phyloP scores from a whole-genome alignment of 139 green algal genomes.

The Dunaliella primolecta region DNA sequence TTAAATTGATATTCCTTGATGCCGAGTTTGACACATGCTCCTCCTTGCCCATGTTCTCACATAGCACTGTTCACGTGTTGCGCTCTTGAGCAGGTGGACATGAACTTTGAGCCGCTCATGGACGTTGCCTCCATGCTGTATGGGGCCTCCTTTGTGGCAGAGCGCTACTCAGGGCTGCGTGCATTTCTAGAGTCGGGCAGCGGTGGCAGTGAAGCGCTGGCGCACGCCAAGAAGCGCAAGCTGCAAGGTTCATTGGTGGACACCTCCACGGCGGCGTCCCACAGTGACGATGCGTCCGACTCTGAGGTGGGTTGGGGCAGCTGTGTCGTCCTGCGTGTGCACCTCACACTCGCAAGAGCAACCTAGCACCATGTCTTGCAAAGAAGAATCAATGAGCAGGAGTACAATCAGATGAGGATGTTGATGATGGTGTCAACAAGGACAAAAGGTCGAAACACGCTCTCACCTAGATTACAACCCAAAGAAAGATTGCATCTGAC shows the following conservation, averaged over 20 bases:
- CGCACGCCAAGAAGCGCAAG: not conserved
- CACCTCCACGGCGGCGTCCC: not conserved
- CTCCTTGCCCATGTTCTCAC: no score
- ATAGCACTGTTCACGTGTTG: no score
- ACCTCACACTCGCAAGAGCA: no score
- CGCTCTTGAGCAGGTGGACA: constrained; percentile 35
- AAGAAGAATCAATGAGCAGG: no score
- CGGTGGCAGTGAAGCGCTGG: not conserved
- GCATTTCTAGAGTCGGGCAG: constrained; percentile 55
- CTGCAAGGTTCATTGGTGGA: not conserved
- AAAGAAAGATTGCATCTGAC: no score
- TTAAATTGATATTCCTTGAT: constrained; percentile 55
- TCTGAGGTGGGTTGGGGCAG: not conserved
- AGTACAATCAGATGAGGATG: no score
- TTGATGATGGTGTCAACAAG: no score
- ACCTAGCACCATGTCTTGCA: no score
- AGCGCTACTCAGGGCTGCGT: constrained; percentile 70
- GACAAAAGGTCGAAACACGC: no score
- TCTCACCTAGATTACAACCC: no score
- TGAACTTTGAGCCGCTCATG: constrained; percentile 70
- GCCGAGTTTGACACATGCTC: constrained; percentile 45
- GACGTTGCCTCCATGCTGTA: constrained; percentile 66
- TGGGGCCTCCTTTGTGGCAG: constrained; percentile 70
- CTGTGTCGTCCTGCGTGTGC: no score
- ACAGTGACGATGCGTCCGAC: not conserved